Base-by-base conservation (phyloP, 345 rosid species). In the Gossypium sturtianum region DNA sequence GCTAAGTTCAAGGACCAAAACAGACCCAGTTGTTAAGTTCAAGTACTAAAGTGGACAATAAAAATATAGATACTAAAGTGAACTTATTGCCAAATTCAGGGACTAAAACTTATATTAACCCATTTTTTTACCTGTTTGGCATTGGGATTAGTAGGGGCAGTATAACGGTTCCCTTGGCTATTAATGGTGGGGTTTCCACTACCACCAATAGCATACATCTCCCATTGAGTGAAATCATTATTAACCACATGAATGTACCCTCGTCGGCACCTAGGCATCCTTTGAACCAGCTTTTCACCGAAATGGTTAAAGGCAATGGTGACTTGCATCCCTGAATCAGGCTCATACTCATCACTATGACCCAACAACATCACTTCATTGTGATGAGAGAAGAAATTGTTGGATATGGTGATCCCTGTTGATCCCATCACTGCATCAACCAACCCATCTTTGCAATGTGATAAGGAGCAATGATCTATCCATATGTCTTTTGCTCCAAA, bases 141-240 rank as follows among this genome's bases (percentile, higher is more conserved):
- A 49, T 90, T 81, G 1, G 44, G 96, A 77, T 95, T 72, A 5
- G 84, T 25, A 29, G 99, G 99, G 23, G 99, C 99, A 16, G 83
- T 90, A 82, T 91, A 95, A 2, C 98, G 93, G 73, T 95, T 95
- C 57, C 98, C 98, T 74, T 95, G 98, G 79, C 99, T 93, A 52
- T 93, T 95, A 29, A 95, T 95, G 45, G 99, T 95, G 0, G 99
- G 98, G 77, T 82, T 93, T 15, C 94, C 99, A 54, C 99, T 95
- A 3, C 99, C 99, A 0, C 99, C 99, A 58, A 95, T 95, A 0
- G 98, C 99, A 43, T 95, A 95, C 99, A 95, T 95, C 77, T 95
- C 97, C 99, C 99, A 95, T 56, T 83, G 86, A 0, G 99, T 92
- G 75, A 88, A 95, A 72, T 92, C 99, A 25, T 95, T 95, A 80